Conservation (phyloP, 2,329 filamentous ascomycete species). For the Colletotrichum lindemuthianum region DNA sequence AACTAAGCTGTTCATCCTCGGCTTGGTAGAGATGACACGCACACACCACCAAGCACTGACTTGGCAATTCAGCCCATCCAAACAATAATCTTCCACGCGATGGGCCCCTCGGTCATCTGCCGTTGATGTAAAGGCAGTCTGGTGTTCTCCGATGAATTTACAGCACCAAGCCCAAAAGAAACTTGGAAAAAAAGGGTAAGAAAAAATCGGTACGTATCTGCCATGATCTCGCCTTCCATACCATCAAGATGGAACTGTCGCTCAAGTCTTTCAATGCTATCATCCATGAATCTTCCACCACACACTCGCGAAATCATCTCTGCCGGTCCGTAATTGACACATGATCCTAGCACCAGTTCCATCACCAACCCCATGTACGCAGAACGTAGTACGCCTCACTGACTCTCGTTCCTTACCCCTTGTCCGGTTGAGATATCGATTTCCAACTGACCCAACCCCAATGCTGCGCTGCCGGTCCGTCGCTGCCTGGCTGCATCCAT, state of each 20-base stretch:
- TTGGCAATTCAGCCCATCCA: slow-evolving; percentile 9
- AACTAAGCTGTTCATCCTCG: too few relatives aligned
- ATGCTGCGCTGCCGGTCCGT: slow-evolving; percentile 13
- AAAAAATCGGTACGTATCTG: not conserved
- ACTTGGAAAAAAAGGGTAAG: too few relatives aligned
- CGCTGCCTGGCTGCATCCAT: slow-evolving; percentile 6
- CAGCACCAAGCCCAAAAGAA: too few relatives aligned
- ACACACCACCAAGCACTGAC: slow-evolving; percentile 4
- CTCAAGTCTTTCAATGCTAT: too few relatives aligned
- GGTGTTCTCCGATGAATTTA: not conserved
- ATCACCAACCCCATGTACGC: not conserved
- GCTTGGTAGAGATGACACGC: not conserved
- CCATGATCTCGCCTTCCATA: too few relatives aligned
- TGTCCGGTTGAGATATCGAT: slow-evolving; percentile 1
- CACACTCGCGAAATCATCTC: too few relatives aligned
- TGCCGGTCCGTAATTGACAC: too few relatives aligned
- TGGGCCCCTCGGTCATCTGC: slow-evolving; percentile 24
- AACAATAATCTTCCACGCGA: not conserved
- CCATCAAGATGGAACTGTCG: too few relatives aligned
- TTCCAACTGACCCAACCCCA: slow-evolving; percentile 13
- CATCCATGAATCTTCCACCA: too few relatives aligned
- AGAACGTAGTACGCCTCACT: too few relatives aligned
- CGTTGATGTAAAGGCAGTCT: slow-evolving; percentile 2
- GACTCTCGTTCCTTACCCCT: slow-evolving; percentile 3
- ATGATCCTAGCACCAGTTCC: not conserved